A percentile compares a stretch with the other conserved stretches of the same genome.
phyloP scores from a whole-genome alignment of 768 basidiomycete species.

The Roridomyces roridus region DNA sequence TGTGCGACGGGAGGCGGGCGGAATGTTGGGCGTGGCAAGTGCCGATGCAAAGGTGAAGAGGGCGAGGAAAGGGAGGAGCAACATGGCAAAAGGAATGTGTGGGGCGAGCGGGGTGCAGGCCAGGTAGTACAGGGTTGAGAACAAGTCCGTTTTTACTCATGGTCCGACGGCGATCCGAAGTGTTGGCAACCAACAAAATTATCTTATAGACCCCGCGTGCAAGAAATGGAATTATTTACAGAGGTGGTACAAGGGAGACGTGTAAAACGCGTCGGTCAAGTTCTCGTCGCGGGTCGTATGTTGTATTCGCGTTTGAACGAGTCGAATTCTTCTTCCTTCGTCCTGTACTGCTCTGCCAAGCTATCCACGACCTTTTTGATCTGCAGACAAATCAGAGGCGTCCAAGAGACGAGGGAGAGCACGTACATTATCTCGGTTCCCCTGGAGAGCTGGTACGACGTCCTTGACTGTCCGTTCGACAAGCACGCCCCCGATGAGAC shows the following conservation, averaged over 20 bases:
- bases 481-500: constrained; percentile 93
- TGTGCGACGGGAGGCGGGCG: constrained; percentile 24
- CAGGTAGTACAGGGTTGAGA: background rate
- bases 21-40: constrained; percentile 20
- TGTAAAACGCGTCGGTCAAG: constrained; percentile 20
- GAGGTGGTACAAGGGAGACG: background rate
- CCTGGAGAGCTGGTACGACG: constrained; percentile 87
- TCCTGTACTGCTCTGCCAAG: constrained; percentile 87
- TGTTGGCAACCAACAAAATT: too few species aligned
- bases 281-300: constrained; percentile 59
- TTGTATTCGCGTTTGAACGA: constrained; percentile 79
- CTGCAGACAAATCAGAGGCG: constrained; percentile 46
- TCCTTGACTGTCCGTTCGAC: constrained; percentile 97
- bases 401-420: too few species aligned
- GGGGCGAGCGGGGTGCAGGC: constrained; percentile 34
- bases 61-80: constrained; percentile 34
- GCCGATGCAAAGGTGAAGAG: constrained; percentile 29
- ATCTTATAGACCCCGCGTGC: too few species aligned
- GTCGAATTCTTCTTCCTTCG: constrained; percentile 85
- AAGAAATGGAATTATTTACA: too few species aligned
- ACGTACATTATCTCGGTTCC: constrained; percentile 87
- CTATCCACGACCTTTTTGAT: constrained; percentile 82
- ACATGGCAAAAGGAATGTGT: constrained; percentile 45
- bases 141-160: too few species aligned
- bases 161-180: too few species aligned